Percentiles rank a stretch among this genome's conserved stretches.
Conservation (phyloP, 2,329 filamentous ascomycete species). For the Botrytis elliptica region DNA sequence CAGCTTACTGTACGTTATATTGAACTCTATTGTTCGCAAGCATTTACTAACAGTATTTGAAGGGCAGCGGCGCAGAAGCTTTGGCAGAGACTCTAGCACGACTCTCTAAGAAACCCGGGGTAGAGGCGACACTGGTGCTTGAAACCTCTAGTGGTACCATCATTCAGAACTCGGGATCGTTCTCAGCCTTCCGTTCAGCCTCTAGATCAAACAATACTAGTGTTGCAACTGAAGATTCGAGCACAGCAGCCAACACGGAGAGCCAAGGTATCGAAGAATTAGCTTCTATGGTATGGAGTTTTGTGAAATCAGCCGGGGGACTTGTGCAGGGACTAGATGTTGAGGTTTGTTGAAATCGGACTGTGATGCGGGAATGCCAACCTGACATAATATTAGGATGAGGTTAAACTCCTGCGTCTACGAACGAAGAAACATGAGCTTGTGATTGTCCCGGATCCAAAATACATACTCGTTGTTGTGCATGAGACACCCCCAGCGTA, state of each 20-base stretch:
- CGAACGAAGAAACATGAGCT: constrained; percentile 84
- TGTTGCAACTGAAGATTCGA: constrained; percentile 5
- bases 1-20: constrained; percentile 18
- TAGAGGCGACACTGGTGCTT: constrained; percentile 74
- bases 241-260: constrained; percentile 8
- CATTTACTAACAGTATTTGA: constrained; percentile 1
- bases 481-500: constrained; percentile 76
- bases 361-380: neutral
- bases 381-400: constrained; percentile 53
- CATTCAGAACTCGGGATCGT: constrained; percentile 68
- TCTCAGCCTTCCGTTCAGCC: constrained; percentile 45
- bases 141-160: constrained; percentile 71
- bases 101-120: constrained; percentile 73
- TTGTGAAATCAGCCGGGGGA: constrained; percentile 65
- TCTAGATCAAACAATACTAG: constrained; percentile 4
- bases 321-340: constrained; percentile 72
- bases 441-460: constrained; percentile 77
- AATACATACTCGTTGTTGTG: constrained; percentile 75
- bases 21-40: neutral
- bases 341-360: constrained; percentile 50
- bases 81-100: constrained; percentile 33
- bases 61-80: constrained; percentile 20
- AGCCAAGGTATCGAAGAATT: constrained; percentile 60
- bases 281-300: constrained; percentile 73
- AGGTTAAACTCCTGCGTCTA: constrained; percentile 71